These are phyloP conservation scores for Tetracladium marchalianum DNA, from an alignment of 495 filamentous ascomycete species.

Conservation along the genomic window DNA sequence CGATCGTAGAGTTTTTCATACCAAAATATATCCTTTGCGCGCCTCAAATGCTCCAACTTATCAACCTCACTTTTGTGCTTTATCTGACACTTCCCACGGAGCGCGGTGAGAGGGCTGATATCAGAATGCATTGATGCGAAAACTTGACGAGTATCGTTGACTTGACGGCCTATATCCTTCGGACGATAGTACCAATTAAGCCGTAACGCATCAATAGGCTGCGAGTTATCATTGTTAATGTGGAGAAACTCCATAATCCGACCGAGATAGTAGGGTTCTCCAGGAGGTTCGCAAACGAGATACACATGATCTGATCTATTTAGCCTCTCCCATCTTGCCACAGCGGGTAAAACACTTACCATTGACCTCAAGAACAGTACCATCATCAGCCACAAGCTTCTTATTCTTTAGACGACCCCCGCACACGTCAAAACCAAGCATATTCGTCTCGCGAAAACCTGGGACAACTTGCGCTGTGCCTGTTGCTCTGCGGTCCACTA, in stretches of 20 bases:
- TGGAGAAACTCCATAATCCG: conserved; percentile 98
- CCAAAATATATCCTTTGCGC: conserved; percentile 79
- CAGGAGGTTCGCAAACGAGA: conserved; percentile 93
- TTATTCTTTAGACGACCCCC: conserved; percentile 62
- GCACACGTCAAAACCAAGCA: conserved; percentile 74
- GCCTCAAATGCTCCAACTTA: conserved; percentile 75
- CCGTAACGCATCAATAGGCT: conserved; percentile 75
- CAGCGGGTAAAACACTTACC: conserved; percentile 47
- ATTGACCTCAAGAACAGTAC: conserved; percentile 71
- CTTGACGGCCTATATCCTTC: conserved; percentile 86
- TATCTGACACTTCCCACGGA: conserved; percentile 89
- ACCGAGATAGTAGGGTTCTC: conserved; percentile 94
- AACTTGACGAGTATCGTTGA: conserved; percentile 76
- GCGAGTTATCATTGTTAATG: conserved; percentile 55
- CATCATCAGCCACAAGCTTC: conserved; percentile 81
- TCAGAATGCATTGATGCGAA: conserved; percentile 99
- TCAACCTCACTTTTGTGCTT: conserved; percentile 77
- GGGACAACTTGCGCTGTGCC: conserved; percentile 28
- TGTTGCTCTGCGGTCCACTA: conserved; percentile 22
- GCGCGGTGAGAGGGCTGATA: conserved; percentile 78
- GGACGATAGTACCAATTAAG: conserved; percentile 99
- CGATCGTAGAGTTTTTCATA: conserved; percentile 96
- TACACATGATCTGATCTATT: conserved; percentile 76
- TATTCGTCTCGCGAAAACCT: conserved; percentile 49
- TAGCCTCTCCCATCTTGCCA: neutral